Conservation (phyloP, 2,329 filamentous ascomycete species). For the Aspergillus neoniger region DNA sequence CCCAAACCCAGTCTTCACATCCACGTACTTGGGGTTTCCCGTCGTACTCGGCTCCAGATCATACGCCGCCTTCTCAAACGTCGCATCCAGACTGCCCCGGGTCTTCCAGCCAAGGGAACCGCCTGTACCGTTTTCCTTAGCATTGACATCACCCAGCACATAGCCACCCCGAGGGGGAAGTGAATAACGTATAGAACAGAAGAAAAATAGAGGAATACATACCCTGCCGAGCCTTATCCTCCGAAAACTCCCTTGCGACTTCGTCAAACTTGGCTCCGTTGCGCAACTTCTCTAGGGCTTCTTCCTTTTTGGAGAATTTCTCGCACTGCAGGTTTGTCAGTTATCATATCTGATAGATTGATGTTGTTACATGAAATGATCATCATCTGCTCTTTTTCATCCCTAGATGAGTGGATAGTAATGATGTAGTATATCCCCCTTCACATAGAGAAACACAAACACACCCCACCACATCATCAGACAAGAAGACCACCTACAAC, state of each 20-base stretch:
- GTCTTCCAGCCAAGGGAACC: conserved; percentile 66
- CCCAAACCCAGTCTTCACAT: conserved; percentile 65
- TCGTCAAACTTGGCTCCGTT: conserved; percentile 65
- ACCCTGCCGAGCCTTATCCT: conserved; percentile 65
- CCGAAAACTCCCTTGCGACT: conserved; percentile 64
- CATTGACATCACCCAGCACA: background rate
- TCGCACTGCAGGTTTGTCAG: conserved; percentile 50
- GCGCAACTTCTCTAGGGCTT: conserved; percentile 62
- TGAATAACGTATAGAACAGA: background rate
- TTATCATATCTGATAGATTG: background rate
- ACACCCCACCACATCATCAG: no score
- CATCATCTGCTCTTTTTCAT: no score
- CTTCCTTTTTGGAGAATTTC: conserved; percentile 67
- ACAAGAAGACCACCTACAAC: background rate
- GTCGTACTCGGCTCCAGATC: conserved; percentile 63
- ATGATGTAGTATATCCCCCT: no score
- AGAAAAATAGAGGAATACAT: conserved; percentile 15
- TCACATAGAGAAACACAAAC: no score
- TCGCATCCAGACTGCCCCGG: conserved; percentile 56
- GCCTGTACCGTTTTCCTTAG: conserved; percentile 40
- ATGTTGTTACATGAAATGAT: no score
- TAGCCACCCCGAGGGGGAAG: no score
- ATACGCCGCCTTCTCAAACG: conserved; percentile 65
- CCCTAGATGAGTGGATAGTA: no score
- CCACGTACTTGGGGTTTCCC: conserved; percentile 60